Evolutionary conservation across 352 stramenopile species (phyloP), one percentile per base, ranked within the genome.

Genomic region (Phytophthora lateralis): DNA sequence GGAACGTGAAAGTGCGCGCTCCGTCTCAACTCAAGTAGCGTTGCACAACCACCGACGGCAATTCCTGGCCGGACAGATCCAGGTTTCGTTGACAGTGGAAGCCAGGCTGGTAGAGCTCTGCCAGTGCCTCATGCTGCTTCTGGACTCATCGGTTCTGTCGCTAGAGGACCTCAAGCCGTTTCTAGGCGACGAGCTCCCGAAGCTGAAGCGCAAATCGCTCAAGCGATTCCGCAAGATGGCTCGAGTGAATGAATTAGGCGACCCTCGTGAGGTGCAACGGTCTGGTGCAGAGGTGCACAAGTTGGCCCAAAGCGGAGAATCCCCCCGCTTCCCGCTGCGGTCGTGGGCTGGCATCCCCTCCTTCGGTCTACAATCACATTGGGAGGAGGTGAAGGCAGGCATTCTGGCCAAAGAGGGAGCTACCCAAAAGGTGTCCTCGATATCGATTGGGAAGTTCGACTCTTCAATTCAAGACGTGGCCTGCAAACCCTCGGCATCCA

Each of bases 151-250:
- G 26, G 77, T 90, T 46, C 77, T 91, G 68, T 80, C 77, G 18
- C 50, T 82, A 6, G 72, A 85, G 5, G 84, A 93, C 39, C 34
- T 91, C 7, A 70, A 80, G 47, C 69, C 74, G 38, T 71, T 84
- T 47, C 70, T 49, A 17, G 72, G 75, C 3, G 71, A 85, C 30
- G 64, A 82, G 20, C 44, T 79, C 2, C 65, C 74, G 0, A 84
- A 79, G 29, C 52, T 66, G n/a, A 84, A 91, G 65, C 80, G 82
- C 29, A 93, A 93, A 57, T 85, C 82, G 12, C 77, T 93, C 17
- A 88, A 88, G 53, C 69, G 82, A 1, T 64, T 93, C 10, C 76
- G 81, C 12, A 93, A 93, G 53, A 18, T 82, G 20, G 80, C 67
- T 18, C 73, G 80, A 20, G 75, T 88, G 34, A 67, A 77, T 17